Conservation (phyloP, 805 yeast genomes). For the Scheffersomyces lignosus region DNA sequence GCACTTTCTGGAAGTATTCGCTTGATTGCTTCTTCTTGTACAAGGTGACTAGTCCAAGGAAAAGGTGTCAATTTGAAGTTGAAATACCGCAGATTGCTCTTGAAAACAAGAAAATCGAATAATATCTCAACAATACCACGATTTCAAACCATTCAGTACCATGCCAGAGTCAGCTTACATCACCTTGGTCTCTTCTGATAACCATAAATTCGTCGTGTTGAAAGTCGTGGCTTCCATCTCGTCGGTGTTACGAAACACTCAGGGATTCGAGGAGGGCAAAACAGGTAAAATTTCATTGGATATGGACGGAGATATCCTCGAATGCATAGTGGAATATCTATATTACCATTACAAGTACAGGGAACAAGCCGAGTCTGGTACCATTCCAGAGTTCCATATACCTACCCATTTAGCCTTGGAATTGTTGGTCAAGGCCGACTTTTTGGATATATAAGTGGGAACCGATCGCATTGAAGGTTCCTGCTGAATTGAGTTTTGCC, state of each 20-base stretch:
- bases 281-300: slow-evolving; percentile 58
- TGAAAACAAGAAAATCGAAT: too few species aligned
- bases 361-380: slow-evolving; percentile 49
- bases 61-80: too few species aligned
- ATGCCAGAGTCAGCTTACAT: too few species aligned
- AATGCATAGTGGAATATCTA: slow-evolving; percentile 81
- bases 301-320: slow-evolving; percentile 69
- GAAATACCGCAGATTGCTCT: too few species aligned
- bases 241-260: slow-evolving; percentile 50
- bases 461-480: too few species aligned
- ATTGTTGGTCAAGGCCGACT: slow-evolving; percentile 89
- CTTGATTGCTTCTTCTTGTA: too few species aligned
- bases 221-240: slow-evolving; percentile 80
- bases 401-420: slow-evolving; percentile 96
- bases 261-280: slow-evolving; percentile 58
- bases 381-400: slow-evolving; percentile 81
- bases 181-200: slow-evolving; percentile 73
- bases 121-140: too few species aligned
- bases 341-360: slow-evolving; percentile 72
- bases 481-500: too few species aligned
- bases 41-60: too few species aligned
- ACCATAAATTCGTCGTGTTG: slow-evolving; percentile 57
- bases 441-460: slow-evolving; percentile 63
- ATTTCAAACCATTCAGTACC: too few species aligned
- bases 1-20: too few species aligned